A percentile compares a stretch with the other conserved stretches of the same genome.
phyloP scores from a whole-genome alignment of 441 rosid genomes.

The Pelargonium myrrhifolium region DNA sequence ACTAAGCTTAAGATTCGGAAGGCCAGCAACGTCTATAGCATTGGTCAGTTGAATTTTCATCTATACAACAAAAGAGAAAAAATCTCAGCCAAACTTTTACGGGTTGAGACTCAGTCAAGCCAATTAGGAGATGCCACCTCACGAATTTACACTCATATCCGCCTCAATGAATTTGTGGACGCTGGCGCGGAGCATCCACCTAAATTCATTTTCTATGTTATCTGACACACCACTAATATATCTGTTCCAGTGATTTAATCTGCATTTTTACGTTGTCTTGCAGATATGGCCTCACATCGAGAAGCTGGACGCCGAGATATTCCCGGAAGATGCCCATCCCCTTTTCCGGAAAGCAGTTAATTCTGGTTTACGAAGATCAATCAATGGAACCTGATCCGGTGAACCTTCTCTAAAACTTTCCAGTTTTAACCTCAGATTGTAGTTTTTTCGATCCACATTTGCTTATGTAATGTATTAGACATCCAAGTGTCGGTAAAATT shows the following conservation, averaged over 20 bases:
- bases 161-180: no score
- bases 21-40: no score
- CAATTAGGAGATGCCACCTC: no score
- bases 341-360: constrained; percentile 65
- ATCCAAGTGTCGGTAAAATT: not conserved
- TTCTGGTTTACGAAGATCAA: constrained; percentile 45
- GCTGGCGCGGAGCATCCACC: no score
- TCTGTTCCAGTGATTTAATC: constrained; percentile 11
- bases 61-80: no score
- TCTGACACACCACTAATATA: no score
- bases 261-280: constrained; percentile 8
- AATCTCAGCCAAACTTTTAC: no score
- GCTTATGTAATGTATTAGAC: not conserved
- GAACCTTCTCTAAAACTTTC: not conserved
- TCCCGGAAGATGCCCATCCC: constrained; percentile 63
- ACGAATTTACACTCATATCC: no score
- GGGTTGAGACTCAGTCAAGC: no score
- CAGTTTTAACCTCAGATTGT: not conserved
- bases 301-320: constrained; percentile 65
- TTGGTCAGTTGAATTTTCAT: no score
- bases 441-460: not conserved
- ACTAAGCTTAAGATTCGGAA: no score
- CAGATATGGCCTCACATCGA: constrained; percentile 89
- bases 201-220: no score
- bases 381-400: not conserved